Evolutionary conservation across 2,329 filamentous ascomycete species (phyloP), one percentile per base, ranked within the genome.

Genomic region (Davidsoniella australis): DNA sequence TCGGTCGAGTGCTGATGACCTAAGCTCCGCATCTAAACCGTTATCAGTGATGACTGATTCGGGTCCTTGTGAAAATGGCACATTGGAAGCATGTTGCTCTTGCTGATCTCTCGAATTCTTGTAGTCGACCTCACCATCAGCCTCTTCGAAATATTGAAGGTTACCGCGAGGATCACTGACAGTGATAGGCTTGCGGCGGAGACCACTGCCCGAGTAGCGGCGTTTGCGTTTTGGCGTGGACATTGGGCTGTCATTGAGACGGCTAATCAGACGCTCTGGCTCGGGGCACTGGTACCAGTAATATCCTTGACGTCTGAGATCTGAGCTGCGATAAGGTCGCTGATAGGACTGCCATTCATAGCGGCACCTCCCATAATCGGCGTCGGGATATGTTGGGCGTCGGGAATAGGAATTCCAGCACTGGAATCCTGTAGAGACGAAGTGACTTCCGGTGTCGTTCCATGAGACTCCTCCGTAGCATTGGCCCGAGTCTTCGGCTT

Each of bases 81-180:
- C 50, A 52, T 23, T 47, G 39, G 16, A 26, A 56, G 29, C 60
- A 56, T 40, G 55, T 54, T 12, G 41, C 12, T 45, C 41, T 5
- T 16, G 14, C 14, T 37, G 18, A 54, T 50, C 55, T 40, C 48
- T 7, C 36, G 50, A n/a, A 39, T 52, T 82, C 56, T 78, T 78
- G 63, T 89, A 87, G 2, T 78, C 84, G 40, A 79, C 78, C 58
- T 93, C 89, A 9, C 26, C 26, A 18, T 88, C 86, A 24, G 89
- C 85, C 57, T 93, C 85, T 58, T 94, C 87, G 58, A 83, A 88
- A 57, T 88, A 94, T 61, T 94, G 80, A n/a, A 95, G 70, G 54
- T 84, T 75, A n/a, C 85, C 82, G 47, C 82, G 71, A 8, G 75
- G 71, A 10, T 80, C 75, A 16, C 72, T 73, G 5, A 94, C 81